Evolutionary conservation across 2,329 filamentous ascomycete genomes (phyloP), one percentile per base, ranked within the genome.

Genomic region (Aschersonia sp.): DNA sequence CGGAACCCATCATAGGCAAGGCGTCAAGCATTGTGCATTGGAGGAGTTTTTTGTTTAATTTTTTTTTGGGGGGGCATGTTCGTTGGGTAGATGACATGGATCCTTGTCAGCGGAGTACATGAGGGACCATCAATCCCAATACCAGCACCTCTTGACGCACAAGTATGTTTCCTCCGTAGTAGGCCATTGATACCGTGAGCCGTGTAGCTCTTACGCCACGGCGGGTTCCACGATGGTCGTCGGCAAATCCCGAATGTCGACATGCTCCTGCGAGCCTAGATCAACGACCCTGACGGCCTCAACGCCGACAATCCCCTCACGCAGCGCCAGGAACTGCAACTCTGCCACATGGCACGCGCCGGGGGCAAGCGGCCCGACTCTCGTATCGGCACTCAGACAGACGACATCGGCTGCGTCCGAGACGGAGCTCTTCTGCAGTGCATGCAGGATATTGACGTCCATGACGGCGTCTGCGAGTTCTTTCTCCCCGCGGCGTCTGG

Each of bases 211-310:
- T 20, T 28, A 9, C 10, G 56, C 56, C 28, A 54, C 57, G 20
- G 54, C 54, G 29, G 62, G 59, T 50, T 69, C 64, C 12, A 82
- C 72, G 47, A 87, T 65, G 55, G 88, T 77, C 43, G 75, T 79
- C 0, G 86, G 86, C 53, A 92, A 60, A 51, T 91, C 83, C 51
- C 77, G 74, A 48, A 89, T 80, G 61, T 91, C 85, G 3, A 86
- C 81, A 58, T 85, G 82, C 65, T 89, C 84, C 57, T 86, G 81
- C 35, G 78, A 84, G 29, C 71, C 77, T 51, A 91, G 60, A 61
- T 92, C 86, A 3, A 89, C 72, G 1, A 91, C 77, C 45, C 84
- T 71, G 28, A 91, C 71, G 2, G 81, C 80, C 55, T 89, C 85
- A 3, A 91, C 63, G n/a, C 74, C 73, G 31, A 86, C 71, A 32